Conservation (phyloP, 495 filamentous ascomycete species). For the Penicillium mononematosum region DNA sequence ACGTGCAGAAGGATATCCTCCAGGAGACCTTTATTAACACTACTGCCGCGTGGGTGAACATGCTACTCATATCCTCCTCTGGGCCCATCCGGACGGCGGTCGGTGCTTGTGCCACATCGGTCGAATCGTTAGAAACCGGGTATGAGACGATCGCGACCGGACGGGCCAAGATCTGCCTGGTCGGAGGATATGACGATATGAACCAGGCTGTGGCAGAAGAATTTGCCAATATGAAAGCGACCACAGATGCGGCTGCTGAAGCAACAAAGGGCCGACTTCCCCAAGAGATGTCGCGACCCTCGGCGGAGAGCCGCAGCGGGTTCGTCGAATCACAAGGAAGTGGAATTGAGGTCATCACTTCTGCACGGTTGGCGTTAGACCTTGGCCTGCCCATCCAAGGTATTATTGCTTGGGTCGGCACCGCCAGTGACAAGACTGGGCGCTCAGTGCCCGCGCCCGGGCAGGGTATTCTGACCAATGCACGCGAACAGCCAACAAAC, state of each 20-base stretch:
- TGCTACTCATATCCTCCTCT: conserved; percentile 88
- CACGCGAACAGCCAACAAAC: conserved; percentile 76
- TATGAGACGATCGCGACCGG: conserved; percentile 93
- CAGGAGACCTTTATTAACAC: conserved; percentile 99
- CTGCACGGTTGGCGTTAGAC: conserved; percentile 82
- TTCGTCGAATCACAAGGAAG: conserved; percentile 98
- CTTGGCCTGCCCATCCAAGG: conserved; percentile 97
- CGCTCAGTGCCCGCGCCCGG: conserved; percentile 91
- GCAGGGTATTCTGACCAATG: conserved; percentile 88
- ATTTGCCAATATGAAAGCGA: conserved; percentile 98
- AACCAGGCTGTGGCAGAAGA: conserved; percentile 95
- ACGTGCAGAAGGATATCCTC: conserved; percentile 90
- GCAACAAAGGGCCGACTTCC: conserved; percentile 88
- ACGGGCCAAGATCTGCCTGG: conserved; percentile 87
- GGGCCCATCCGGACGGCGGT: conserved; percentile 96
- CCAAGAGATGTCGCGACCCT: conserved; percentile 89
- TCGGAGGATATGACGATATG: conserved; percentile 96
- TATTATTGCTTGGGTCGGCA: conserved; percentile 81
- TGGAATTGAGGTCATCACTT: conserved; percentile 95
- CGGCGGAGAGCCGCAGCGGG: conserved; percentile 86
- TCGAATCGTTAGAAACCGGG: conserved; percentile 91
- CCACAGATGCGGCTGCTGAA: conserved; percentile 91
- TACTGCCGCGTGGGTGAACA: conserved; percentile 97
- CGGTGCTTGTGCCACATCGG: conserved; percentile 89
- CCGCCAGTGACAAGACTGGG: conserved; percentile 93